Evolutionary conservation across 2,329 filamentous ascomycete genomes (phyloP).

Genomic region (Blastomyces gilchristii): DNA sequence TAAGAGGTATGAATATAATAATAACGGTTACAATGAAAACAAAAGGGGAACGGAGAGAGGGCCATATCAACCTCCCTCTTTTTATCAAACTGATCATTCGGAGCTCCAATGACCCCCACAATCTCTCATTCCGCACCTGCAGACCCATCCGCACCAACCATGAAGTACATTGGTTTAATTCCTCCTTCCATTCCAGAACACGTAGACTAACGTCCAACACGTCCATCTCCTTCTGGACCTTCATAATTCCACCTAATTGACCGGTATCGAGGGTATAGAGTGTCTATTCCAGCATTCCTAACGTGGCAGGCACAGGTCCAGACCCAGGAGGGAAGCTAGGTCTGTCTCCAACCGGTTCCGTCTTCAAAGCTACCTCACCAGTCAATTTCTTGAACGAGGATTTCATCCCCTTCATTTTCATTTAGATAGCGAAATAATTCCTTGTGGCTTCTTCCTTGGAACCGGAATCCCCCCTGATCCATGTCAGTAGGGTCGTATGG

Average conservation of each 20-base stretch:
- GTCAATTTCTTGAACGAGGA: constrained; percentile 12
- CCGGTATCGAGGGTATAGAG: constrained; percentile 32
- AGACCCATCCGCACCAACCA: constrained; percentile 1
- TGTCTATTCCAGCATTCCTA: constrained; percentile 33
- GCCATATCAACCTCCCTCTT: constrained; percentile 22
- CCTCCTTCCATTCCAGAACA: constrained; percentile 27
- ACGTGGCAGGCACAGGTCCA: constrained; percentile 22
- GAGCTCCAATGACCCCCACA: constrained; percentile 32
- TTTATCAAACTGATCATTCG: constrained; percentile 30
- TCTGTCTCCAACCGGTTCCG: constrained; percentile 20
- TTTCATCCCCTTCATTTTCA: constrained; percentile 3
- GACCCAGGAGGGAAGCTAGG: constrained; percentile 23
- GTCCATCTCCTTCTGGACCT: constrained; percentile 29
- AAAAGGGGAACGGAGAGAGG: no score
- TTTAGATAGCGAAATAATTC: constrained; percentile 8
- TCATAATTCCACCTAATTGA: constrained; percentile 28
- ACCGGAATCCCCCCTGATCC: constrained; percentile 12
- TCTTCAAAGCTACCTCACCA: not conserved
- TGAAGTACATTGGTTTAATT: constrained; percentile 25
- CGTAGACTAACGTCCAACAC: constrained; percentile 31
- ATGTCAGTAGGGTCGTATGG: constrained; percentile 16
- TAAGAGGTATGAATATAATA: not conserved
- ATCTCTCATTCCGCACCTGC: constrained; percentile 27
- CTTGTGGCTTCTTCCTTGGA: constrained; percentile 10
- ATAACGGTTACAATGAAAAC: not conserved